Percentiles rank a stretch among this genome's conserved stretches.
phyloP scores from a whole-genome alignment of 2,329 filamentous ascomycete genomes.

The Talaromyces albobiverticillius region DNA sequence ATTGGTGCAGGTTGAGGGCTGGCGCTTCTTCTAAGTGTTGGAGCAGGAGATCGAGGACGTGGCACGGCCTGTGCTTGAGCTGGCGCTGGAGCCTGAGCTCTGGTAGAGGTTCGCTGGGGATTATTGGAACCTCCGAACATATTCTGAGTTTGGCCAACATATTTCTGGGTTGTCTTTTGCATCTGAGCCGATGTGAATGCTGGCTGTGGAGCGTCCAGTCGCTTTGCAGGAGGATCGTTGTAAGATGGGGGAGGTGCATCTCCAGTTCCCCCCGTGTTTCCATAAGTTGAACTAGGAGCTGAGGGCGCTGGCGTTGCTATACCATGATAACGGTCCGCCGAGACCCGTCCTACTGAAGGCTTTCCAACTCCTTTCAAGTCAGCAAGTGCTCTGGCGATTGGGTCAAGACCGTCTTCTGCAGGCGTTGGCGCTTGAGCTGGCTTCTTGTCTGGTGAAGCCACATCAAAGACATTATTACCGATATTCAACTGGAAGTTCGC shows the following conservation, averaged over 20 bases:
- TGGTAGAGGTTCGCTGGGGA: conserved; percentile 57
- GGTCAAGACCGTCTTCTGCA: conserved; percentile 67
- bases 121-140: conserved; percentile 59
- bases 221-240: conserved; percentile 67
- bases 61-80: conserved; percentile 37
- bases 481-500: conserved; percentile 92
- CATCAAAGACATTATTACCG: conserved; percentile 93
- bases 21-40: conserved; percentile 31
- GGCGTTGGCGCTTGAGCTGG: conserved; percentile 36
- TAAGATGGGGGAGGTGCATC: conserved; percentile 82
- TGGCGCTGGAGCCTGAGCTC: conserved; percentile 46
- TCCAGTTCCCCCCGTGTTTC: conserved; percentile 29
- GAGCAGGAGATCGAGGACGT: conserved; percentile 59
- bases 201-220: conserved; percentile 83
- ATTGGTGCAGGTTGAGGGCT: conserved; percentile 31
- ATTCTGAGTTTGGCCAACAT: conserved; percentile 74
- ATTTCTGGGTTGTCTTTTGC: conserved; percentile 91
- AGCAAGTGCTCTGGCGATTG: conserved; percentile 86
- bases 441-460: conserved; percentile 68
- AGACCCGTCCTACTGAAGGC: conserved; percentile 75
- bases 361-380: conserved; percentile 88
- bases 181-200: conserved; percentile 92
- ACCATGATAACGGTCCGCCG: conserved; percentile 95
- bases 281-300: conserved; percentile 36
- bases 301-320: conserved; percentile 73